Evolutionary conservation across 768 basidiomycete genomes (phyloP).

Genomic region (Psilocybe azurescens): DNA sequence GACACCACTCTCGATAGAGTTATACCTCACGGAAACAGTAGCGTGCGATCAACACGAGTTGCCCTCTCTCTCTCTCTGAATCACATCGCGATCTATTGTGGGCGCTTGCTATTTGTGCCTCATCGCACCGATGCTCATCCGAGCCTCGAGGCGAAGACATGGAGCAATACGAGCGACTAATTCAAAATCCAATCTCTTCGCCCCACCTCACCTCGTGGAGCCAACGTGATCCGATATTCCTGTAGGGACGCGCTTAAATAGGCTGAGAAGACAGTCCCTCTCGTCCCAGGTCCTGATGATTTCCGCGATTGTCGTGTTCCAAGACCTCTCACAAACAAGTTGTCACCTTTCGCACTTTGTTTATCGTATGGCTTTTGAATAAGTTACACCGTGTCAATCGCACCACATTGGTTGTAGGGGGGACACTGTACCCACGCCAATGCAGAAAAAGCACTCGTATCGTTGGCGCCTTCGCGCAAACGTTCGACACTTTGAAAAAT

Average conservation of each 20-base stretch:
- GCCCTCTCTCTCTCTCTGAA: neutral
- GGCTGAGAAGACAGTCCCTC: neutral
- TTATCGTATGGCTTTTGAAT: neutral
- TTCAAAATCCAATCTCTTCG: neutral
- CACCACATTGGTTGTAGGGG: neutral
- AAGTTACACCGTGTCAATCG: neutral
- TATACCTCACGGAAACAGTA: neutral
- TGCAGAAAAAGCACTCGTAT: neutral
- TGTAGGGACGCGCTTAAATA: neutral
- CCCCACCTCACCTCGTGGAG: neutral
- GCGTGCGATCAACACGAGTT: neutral
- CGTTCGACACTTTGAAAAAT: neutral
- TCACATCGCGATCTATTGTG: neutral
- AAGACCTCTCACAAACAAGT: neutral
- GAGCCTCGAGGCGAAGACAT: neutral
- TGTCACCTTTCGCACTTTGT: neutral
- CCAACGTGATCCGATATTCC: neutral
- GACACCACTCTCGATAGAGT: neutral
- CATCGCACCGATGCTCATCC: conserved; percentile 4
- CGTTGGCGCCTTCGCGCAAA: neutral
- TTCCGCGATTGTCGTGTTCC: neutral
- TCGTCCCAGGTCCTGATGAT: conserved; percentile 1
- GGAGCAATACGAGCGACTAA: neutral
- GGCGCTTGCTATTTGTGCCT: conserved; percentile 3
- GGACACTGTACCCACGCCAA: too few species aligned